Percentiles rank a stretch among this genome's conserved stretches.
phyloP scores from a whole-genome alignment of 257 asterid genomes.

The Thymus quinquecostatus region DNA sequence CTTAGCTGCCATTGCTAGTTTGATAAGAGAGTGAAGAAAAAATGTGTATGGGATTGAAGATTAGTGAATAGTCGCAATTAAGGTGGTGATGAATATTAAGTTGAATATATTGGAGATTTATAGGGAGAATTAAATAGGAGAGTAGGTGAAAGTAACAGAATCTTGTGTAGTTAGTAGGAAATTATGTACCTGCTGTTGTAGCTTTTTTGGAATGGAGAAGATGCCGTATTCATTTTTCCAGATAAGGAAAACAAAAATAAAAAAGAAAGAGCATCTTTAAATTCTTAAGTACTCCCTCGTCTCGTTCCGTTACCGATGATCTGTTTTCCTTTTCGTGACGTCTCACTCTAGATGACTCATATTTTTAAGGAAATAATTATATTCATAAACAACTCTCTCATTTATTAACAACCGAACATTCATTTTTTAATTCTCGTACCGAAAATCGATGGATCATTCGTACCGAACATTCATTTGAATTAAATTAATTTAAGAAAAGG shows the following conservation, averaged over 20 bases:
- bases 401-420: too few species aligned
- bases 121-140: constrained; percentile 12
- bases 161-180: constrained; percentile 31
- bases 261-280: not conserved
- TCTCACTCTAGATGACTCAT: not conserved
- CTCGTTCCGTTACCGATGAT: too few species aligned
- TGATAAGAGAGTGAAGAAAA: not conserved
- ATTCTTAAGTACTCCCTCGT: too few species aligned
- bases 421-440: too few species aligned
- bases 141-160: constrained; percentile 27
- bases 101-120: constrained; percentile 28
- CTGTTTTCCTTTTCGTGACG: too few species aligned
- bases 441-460: too few species aligned
- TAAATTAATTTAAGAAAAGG: constrained; percentile 1
- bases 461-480: too few species aligned
- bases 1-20: constrained; percentile 25
- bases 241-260: constrained; percentile 18
- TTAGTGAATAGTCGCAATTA: not conserved
- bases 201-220: constrained; percentile 10
- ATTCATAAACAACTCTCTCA: too few species aligned
- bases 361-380: too few species aligned
- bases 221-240: not conserved
- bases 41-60: not conserved
- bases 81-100: constrained; percentile 4
- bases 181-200: constrained; percentile 42